phyloP scores from a whole-genome alignment of 225 moss, liverwort and hornwort species.

The Ulota crispa region DNA sequence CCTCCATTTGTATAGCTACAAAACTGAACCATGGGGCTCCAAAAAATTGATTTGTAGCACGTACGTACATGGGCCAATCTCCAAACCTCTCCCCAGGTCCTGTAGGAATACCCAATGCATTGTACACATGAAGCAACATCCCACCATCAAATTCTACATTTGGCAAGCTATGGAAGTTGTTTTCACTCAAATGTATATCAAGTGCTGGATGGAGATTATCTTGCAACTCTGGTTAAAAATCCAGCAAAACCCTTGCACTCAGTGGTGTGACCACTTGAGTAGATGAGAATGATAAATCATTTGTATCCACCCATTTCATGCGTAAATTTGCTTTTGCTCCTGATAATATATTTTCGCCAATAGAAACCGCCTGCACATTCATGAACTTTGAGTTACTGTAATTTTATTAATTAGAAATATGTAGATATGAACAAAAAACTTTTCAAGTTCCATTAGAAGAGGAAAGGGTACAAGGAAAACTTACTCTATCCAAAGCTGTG shows the following conservation, averaged over 20 bases:
- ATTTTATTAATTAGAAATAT: no score
- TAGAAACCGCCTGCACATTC: neutral
- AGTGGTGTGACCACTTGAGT: neutral
- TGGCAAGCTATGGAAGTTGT: neutral
- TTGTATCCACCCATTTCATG: neutral
- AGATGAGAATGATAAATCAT: neutral
- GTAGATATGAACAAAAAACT: no score
- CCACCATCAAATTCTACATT: neutral
- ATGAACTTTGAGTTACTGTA: no score
- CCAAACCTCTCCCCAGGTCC: no score
- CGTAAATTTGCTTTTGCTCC: neutral
- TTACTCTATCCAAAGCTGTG: neutral
- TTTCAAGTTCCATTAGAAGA: no score
- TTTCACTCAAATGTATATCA: neutral
- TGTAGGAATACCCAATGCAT: no score
- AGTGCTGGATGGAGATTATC: neutral
- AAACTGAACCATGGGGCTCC: no score
- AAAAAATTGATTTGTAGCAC: no score
- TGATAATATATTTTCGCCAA: neutral
- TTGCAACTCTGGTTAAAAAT: neutral
- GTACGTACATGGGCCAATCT: no score
- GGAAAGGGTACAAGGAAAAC: neutral
- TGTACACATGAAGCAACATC: no score
- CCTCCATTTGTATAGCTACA: no score
- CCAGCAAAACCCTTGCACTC: neutral